Conservation (phyloP, 805 yeast species). For the Wickerhamomyces strasburgensis region DNA sequence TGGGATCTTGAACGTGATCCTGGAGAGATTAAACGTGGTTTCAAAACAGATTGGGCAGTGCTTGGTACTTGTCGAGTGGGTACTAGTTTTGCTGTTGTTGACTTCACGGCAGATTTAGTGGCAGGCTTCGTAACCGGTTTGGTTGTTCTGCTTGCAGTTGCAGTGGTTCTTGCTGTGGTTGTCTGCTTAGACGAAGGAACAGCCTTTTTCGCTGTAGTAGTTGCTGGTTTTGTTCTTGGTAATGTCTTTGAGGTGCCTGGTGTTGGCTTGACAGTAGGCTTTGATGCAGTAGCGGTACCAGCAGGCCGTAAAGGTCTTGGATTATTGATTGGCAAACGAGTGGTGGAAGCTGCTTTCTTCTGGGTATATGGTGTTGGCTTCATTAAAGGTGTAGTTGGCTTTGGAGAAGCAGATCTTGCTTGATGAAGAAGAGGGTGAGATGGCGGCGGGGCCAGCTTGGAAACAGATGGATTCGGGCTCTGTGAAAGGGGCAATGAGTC, state of each 20-base stretch:
- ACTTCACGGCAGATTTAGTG: constrained; percentile 2
- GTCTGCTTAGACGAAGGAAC: too few species aligned
- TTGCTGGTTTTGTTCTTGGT: constrained; percentile 7
- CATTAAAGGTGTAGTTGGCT: constrained; percentile 1
- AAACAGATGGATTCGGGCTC: constrained; percentile 8
- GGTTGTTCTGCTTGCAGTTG: constrained; percentile 3
- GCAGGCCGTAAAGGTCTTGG: neutral
- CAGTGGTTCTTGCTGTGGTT: constrained; percentile 6
- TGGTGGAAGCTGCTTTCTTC: constrained; percentile 10
- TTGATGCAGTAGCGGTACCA: constrained; percentile 1
- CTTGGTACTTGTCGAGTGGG: constrained; percentile 2
- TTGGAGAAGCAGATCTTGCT: constrained; percentile 1
- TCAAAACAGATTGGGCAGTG: too few species aligned
- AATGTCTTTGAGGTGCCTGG: constrained; percentile 2
- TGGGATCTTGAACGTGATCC: constrained; percentile 16
- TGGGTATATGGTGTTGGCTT: constrained; percentile 6
- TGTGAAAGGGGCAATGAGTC: constrained; percentile 1
- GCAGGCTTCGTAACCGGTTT: constrained; percentile 1
- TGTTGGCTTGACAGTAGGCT: constrained; percentile 5
- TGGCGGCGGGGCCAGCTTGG: constrained; percentile 7
- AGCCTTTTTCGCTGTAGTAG: constrained; percentile 1
- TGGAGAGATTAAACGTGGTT: too few species aligned
- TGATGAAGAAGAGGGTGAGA: too few species aligned
- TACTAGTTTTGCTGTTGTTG: constrained; percentile 3
- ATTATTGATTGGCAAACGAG: constrained; percentile 8